Percentiles rank a stretch among this genome's conserved stretches.
These are phyloP conservation scores for Russula sp. DNA, from an alignment of 768 basidiomycete species.

Conservation along the genomic window DNA sequence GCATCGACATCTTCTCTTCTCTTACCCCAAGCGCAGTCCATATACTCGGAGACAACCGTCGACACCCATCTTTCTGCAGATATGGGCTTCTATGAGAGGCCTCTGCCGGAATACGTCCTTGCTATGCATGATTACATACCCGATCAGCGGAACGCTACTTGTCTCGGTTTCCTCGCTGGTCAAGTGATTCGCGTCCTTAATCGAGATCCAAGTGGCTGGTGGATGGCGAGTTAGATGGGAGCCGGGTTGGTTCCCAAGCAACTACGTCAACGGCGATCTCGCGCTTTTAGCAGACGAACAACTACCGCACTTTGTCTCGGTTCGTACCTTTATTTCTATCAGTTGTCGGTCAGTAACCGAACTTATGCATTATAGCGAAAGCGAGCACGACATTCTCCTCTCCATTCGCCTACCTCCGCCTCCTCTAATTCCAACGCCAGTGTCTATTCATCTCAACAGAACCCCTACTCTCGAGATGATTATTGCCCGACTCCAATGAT, in stretches of 20 bases:
- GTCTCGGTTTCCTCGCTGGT: conserved; percentile 85
- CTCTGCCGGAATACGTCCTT: conserved; percentile 66
- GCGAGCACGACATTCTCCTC: conserved; percentile 34
- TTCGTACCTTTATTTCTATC: conserved; percentile 36
- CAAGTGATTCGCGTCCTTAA: conserved; percentile 91
- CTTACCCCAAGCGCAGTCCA: conserved; percentile 32
- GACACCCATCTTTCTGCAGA: conserved; percentile 27
- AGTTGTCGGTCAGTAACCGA: background rate
- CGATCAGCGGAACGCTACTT: conserved; percentile 67
- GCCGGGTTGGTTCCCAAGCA: conserved; percentile 97
- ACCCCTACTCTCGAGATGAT: conserved; percentile 27
- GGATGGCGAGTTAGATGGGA: conserved; percentile 91
- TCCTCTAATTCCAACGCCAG: conserved; percentile 21
- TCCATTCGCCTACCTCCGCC: conserved; percentile 17
- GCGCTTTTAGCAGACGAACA: conserved; percentile 59
- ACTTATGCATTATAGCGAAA: conserved; percentile 16
- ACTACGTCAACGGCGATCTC: conserved; percentile 78
- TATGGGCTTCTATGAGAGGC: conserved; percentile 15
- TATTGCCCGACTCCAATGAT: conserved; percentile 79
- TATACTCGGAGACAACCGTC: conserved; percentile 32
- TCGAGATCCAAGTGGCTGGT: conserved; percentile 89
- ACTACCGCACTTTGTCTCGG: conserved; percentile 42
- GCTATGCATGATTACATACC: conserved; percentile 91
- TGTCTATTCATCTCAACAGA: conserved; percentile 21
- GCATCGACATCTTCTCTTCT: conserved; percentile 33